phyloP scores from a whole-genome alignment of 805 yeast species.

The Pichia californica region DNA sequence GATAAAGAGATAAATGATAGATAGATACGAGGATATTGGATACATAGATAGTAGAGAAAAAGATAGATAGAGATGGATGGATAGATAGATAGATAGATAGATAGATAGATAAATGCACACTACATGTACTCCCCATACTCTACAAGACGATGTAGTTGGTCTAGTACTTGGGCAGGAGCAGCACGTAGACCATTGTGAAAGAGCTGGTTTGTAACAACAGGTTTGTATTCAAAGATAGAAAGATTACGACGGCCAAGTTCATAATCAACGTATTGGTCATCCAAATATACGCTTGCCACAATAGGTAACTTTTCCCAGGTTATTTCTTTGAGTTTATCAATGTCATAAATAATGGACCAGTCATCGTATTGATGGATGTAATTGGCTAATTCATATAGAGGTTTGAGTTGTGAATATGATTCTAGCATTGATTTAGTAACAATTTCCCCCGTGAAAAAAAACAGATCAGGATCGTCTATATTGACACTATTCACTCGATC shows the following conservation, averaged over 20 bases:
- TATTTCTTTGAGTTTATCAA: slow-evolving; percentile 18
- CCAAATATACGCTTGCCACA: slow-evolving; percentile 43
- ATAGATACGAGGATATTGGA: too few relatives aligned
- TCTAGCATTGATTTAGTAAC: slow-evolving; percentile 4
- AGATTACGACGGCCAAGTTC: slow-evolving; percentile 25
- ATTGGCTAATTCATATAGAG: slow-evolving; percentile 22
- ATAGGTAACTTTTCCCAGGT: slow-evolving; percentile 29
- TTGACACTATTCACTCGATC: slow-evolving; percentile 21
- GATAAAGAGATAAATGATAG: too few relatives aligned
- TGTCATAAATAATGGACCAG: slow-evolving; percentile 23
- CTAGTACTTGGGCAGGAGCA: slow-evolving; percentile 34
- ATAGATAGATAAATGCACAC: background rate
- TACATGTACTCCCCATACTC: slow-evolving; percentile 26
- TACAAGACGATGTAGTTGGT: slow-evolving; percentile 33
- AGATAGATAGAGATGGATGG: too few relatives aligned
- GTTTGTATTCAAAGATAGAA: slow-evolving; percentile 27
- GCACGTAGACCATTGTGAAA: slow-evolving; percentile 47
- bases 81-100: too few relatives aligned
- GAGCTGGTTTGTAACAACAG: slow-evolving; percentile 40
- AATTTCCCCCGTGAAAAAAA: slow-evolving; percentile 20
- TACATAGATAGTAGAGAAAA: too few relatives aligned
- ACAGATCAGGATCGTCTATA: background rate
- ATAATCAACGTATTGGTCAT: slow-evolving; percentile 50
- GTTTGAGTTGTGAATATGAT: background rate
- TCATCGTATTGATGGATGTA: slow-evolving; percentile 27